Percentiles rank a stretch among this genome's conserved stretches.
phyloP scores from a whole-genome alignment of 805 yeast genomes.

The Metschnikowia anglica region DNA sequence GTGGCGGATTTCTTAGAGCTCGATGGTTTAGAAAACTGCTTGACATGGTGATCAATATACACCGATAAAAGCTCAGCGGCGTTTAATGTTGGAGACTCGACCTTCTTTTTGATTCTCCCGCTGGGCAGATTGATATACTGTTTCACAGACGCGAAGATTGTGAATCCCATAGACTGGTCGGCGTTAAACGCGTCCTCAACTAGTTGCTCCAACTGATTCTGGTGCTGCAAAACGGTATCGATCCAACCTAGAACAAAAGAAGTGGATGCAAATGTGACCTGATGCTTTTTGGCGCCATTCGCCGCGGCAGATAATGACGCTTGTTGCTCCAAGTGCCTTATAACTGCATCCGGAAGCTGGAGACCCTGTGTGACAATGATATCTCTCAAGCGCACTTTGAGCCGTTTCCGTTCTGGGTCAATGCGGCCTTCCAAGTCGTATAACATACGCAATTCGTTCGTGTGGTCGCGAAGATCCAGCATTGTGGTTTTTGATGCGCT shows the following conservation, averaged over 20 bases:
- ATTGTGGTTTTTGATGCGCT: neutral
- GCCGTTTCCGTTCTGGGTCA: conserved; percentile 49
- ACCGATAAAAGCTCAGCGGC: conserved; percentile 42
- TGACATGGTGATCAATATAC: conserved; percentile 41
- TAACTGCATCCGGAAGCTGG: conserved; percentile 31
- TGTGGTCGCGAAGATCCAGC: conserved; percentile 17
- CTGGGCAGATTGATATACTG: conserved; percentile 54
- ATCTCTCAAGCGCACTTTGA: conserved; percentile 48
- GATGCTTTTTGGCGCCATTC: conserved; percentile 7
- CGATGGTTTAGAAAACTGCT: conserved; percentile 31
- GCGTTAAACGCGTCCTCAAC: conserved; percentile 48
- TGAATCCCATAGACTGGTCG: conserved; percentile 50
- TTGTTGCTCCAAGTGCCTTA: conserved; percentile 11
- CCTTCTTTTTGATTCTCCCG: conserved; percentile 47
- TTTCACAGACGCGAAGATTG: conserved; percentile 60
- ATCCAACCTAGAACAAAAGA: conserved; percentile 70
- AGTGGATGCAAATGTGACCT: conserved; percentile 31
- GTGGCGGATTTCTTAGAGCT: conserved; percentile 14
- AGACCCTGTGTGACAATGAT: conserved; percentile 49
- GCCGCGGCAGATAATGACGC: conserved; percentile 12
- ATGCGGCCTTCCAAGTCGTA: conserved; percentile 54
- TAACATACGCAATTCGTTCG: conserved; percentile 44
- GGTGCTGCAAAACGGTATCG: conserved; percentile 51
- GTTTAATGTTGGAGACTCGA: conserved; percentile 35
- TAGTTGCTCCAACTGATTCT: conserved; percentile 50